Base-by-base conservation (phyloP, 2,329 filamentous ascomycete genomes). In the Aspergillus hiratsukae region DNA sequence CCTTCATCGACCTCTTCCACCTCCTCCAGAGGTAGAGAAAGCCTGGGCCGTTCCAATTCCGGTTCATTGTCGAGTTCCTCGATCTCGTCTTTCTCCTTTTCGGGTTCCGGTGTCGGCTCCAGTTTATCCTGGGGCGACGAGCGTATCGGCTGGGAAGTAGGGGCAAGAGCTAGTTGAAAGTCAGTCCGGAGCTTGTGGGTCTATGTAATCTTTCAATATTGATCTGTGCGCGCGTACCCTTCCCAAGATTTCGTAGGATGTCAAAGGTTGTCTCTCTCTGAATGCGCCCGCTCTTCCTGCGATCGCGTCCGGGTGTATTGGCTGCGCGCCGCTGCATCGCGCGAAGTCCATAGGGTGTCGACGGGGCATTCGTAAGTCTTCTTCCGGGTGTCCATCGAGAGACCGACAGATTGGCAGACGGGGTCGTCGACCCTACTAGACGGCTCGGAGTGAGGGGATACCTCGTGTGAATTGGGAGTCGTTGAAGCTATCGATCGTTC, bases 261-360 rank as follows among this genome's bases (percentile, higher is more conserved):
- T 83, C 80, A 61, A 83, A 78, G 4, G 81, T 81, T 6, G 82
- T 83, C 65, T 83, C 81, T 43, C 81, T 70, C 63, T 81, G 77
- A 54, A 79, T 61, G 35, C 79, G 72, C 27, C 76, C 77, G 58
- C 80, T 83, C 58, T 78, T 74, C 54, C 80, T 69, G 48, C 78
- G 75, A 61, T 80, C 75, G 11, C 79, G 76, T 35, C 72, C 75
- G 21, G 81, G 79, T 2, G 80, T 82, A 59, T 77, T 77, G 4
- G 76, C 78, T 11, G 79, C 79, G 62, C 81, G 80, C 62, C 81
- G 78, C 67, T 82, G 78, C 28, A 82, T 72, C 9, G 81, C 81
- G 45, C 79, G 75, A 55, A 83, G 76, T 27, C 80, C 80, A 73
- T 83, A 79, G 0, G 82, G 82, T 17, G 82, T 84, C 4, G 80